Evolutionary conservation across 441 rosid species (phyloP), one percentile per base, ranked within the genome.

Genomic region (Pelargonium australe): DNA sequence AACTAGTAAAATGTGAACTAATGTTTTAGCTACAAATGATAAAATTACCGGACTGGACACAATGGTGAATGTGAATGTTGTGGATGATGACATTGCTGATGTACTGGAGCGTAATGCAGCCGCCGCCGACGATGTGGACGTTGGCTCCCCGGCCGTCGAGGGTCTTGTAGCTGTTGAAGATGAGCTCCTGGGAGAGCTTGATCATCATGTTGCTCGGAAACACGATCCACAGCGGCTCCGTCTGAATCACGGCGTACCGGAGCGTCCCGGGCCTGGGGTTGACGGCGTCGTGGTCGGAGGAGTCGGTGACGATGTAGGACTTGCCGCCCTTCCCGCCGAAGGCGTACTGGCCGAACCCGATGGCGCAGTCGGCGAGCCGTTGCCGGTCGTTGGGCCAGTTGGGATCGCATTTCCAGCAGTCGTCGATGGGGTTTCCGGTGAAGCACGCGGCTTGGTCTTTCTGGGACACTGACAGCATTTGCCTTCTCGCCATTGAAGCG

Each of bases 401-500:
- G 45, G 2, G 43, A 4, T 81, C 69, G 40, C 85, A 85, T 3
- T 88, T 68, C 88, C 90, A 84, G 64, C 90, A 86, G 70, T 68
- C 70, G 53, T 86, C 88, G 6, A 86, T 86, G 0, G 86, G 85
- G 64, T 86, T 84, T 31, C 79, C 70, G 45, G 85, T 78, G 67
- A 1, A 3, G 70, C 75, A 84, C 40, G 72, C 31, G 2, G 80
- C 76, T 10, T 5, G 67, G 1, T 43, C 7, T 0, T 1, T 0
- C 67, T 71, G 74, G 7, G 17, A 16, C 66, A 83, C 69, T 17
- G 73, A 44, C 53, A 85, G 73, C 75, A 76, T 76, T 69, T 83
- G 83, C 72, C 97, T 86, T 76, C 95, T 91, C 16, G 84, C 78
- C 3, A 91, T 28, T 37, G 98, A 88, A 13, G 80, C 95, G 79